Evolutionary conservation across 2,329 filamentous ascomycete species (phyloP).

Genomic region (Alternaria rosae): DNA sequence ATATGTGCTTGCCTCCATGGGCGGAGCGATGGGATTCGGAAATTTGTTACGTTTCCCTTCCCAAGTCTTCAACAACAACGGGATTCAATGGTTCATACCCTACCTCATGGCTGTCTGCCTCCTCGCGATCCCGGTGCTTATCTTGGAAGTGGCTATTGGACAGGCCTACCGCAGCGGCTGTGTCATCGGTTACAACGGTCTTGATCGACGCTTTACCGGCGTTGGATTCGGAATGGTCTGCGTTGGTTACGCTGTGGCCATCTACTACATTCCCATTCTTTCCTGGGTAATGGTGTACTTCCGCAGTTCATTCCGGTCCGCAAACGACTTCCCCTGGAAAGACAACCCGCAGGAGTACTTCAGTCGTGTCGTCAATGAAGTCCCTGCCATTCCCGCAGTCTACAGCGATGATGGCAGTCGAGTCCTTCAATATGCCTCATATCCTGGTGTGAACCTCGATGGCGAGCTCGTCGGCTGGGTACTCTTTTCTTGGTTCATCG

Average conservation of each 20-base stretch:
- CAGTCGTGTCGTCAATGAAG: conserved; percentile 4
- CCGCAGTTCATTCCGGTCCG: conserved; percentile 14
- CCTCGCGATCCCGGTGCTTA: conserved; percentile 3
- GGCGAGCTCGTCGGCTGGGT: conserved; percentile 3
- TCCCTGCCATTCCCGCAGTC: not conserved
- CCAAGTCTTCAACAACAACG: conserved; percentile 6
- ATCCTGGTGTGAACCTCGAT: not conserved
- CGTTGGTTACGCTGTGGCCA: conserved; percentile 4
- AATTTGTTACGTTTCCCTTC: conserved; percentile 3
- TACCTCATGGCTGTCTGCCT: conserved; percentile 2
- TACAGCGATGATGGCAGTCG: not conserved
- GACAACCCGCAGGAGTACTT: conserved; percentile 14
- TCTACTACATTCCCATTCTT: conserved; percentile 23
- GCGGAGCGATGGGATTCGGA: conserved; percentile 2
- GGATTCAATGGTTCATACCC: conserved; percentile 2
- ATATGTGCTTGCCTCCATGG: conserved; percentile 2
- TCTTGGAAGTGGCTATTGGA: not conserved
- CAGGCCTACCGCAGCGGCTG: conserved; percentile 6
- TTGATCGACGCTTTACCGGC: conserved; percentile 3
- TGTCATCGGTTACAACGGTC: conserved; percentile 7
- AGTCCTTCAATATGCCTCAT: not conserved
- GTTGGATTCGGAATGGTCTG: conserved; percentile 6
- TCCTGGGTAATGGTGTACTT: conserved; percentile 30
- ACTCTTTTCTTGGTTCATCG: conserved; percentile 11
- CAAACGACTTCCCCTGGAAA: conserved; percentile 22